Evolutionary conservation across 2,329 filamentous ascomycete species (phyloP).

Genomic region (Alternaria longipes): DNA sequence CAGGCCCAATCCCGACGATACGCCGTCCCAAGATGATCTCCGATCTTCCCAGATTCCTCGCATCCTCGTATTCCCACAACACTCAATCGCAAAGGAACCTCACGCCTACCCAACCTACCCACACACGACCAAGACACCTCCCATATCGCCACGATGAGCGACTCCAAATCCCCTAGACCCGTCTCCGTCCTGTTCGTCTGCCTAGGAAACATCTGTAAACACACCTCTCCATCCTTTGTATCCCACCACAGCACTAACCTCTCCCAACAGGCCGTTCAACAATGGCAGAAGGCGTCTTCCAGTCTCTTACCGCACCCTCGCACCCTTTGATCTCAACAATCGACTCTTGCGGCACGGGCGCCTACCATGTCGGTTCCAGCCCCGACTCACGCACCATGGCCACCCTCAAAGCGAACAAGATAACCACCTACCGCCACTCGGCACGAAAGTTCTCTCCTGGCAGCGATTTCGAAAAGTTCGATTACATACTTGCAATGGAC

Average conservation of each 20-base stretch:
- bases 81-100: background rate
- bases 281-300: conserved; percentile 96
- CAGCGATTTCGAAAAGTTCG: conserved; percentile 83
- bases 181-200: conserved; percentile 91
- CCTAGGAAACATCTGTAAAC: conserved; percentile 89
- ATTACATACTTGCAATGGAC: conserved; percentile 98
- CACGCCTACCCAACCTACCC: background rate
- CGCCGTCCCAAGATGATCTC: conserved; percentile 9
- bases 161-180: conserved; percentile 35
- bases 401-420: conserved; percentile 77
- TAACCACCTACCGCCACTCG: conserved; percentile 77
- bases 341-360: conserved; percentile 90
- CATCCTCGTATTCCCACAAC: conserved; percentile 2
- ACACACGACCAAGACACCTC: background rate
- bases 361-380: conserved; percentile 79
- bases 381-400: conserved; percentile 87
- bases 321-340: conserved; percentile 69
- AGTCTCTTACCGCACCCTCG: conserved; percentile 66
- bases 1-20: background rate
- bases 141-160: conserved; percentile 11
- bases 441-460: conserved; percentile 75
- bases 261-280: conserved; percentile 70
- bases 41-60: conserved; percentile 3
- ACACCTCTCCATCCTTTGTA: background rate
- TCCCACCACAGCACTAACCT: background rate